Evolutionary conservation across 768 basidiomycete species (phyloP).

Genomic region (Boletus pseudo-olivaceus): DNA sequence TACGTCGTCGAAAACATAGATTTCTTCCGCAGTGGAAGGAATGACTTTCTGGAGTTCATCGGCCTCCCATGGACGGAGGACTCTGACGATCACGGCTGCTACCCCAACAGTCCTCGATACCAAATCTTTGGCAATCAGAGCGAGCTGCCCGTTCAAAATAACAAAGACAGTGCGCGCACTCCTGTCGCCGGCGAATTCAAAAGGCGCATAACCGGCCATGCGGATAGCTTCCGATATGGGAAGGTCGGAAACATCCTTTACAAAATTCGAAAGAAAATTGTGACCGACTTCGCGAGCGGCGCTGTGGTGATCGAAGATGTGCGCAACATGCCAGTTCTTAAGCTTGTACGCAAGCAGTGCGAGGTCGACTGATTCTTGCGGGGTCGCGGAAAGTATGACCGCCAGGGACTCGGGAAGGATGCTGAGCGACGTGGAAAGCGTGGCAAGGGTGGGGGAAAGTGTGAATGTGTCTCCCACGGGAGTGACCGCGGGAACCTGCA

Average conservation of each 20-base stretch:
- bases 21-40: slow-evolving; percentile 52
- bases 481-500: slow-evolving; percentile 80
- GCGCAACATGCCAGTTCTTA: slow-evolving; percentile 67
- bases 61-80: slow-evolving; percentile 82
- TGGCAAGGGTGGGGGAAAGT: slow-evolving; percentile 74
- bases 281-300: slow-evolving; percentile 74
- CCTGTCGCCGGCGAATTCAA: slow-evolving; percentile 69
- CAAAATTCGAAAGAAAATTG: slow-evolving; percentile 38
- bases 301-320: slow-evolving; percentile 87
- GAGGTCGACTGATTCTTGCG: slow-evolving; percentile 79
- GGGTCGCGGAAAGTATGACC: slow-evolving; percentile 78
- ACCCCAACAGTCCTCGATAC: slow-evolving; percentile 44
- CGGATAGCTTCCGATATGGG: slow-evolving; percentile 48
- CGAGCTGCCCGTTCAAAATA: slow-evolving; percentile 71
- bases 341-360: slow-evolving; percentile 73
- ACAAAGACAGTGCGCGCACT: slow-evolving; percentile 66
- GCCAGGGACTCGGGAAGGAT: slow-evolving; percentile 64
- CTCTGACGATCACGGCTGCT: slow-evolving; percentile 68
- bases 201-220: slow-evolving; percentile 64
- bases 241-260: slow-evolving; percentile 27
- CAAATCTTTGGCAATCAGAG: slow-evolving; percentile 57
- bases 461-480: slow-evolving; percentile 61
- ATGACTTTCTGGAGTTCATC: slow-evolving; percentile 55
- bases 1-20: slow-evolving; percentile 81
- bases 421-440: slow-evolving; percentile 56